Percentiles rank a stretch among this genome's conserved stretches.
Conservation (phyloP, 176 grass and related monocot genomes). For the Aegilops bicornis region DNA sequence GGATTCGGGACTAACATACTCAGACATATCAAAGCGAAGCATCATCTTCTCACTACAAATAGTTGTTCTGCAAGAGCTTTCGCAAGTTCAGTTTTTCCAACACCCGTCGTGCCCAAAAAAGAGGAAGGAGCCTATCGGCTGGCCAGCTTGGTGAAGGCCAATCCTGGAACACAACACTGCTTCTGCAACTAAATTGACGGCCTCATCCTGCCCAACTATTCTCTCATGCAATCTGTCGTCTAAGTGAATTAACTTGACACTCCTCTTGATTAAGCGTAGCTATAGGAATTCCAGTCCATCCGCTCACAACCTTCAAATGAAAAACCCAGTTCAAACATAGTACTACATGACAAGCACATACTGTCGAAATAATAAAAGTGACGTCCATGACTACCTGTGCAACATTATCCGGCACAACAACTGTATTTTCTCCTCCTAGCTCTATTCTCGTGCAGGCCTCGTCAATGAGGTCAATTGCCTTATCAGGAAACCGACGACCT, state of each 20-base stretch:
- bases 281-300: not conserved
- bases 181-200: not conserved
- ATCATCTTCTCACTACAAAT: not conserved
- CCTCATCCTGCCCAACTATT: not conserved
- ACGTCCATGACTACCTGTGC: not conserved
- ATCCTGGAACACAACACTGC: not conserved
- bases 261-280: not conserved
- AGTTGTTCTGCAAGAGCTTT: not conserved
- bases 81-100: not conserved
- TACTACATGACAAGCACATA: not conserved
- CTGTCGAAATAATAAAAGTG: not conserved
- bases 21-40: not conserved
- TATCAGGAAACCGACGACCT: not conserved
- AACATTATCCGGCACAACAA: not conserved
- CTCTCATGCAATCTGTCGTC: not conserved
- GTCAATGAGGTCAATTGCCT: not conserved
- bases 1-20: not conserved
- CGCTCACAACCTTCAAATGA: not conserved
- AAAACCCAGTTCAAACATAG: not conserved
- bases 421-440: not conserved
- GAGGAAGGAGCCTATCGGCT: not conserved
- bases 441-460: not conserved
- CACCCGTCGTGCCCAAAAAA: not conserved
- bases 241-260: not conserved
- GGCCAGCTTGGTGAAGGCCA: not conserved